Evolutionary conservation across 2,329 filamentous ascomycete species (phyloP).

Genomic region (Dryadomyces sulphureus): DNA sequence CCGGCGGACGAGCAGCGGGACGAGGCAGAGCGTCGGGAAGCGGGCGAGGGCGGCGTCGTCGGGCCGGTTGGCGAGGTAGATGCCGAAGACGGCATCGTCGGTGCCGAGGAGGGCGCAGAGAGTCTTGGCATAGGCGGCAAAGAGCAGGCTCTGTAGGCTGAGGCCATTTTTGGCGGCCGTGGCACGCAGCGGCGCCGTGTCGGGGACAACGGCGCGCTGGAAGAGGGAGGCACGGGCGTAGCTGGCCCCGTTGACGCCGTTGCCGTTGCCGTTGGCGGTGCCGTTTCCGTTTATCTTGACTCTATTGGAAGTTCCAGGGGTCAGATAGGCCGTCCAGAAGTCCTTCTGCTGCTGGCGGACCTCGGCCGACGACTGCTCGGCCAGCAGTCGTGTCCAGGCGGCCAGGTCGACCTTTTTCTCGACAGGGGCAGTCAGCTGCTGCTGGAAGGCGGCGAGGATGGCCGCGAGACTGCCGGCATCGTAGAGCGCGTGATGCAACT

Average conservation of each 20-base stretch:
- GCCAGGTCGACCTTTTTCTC: not conserved
- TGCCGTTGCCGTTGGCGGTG: too few species aligned
- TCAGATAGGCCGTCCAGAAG: constrained; percentile 30
- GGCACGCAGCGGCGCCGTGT: constrained; percentile 24
- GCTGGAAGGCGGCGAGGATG: constrained; percentile 33
- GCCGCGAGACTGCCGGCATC: constrained; percentile 65
- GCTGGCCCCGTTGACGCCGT: too few species aligned
- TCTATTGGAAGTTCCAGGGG: constrained; percentile 7
- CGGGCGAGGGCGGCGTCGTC: constrained; percentile 27
- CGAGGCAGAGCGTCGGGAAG: constrained; percentile 64
- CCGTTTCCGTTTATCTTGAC: not conserved
- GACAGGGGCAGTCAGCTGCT: constrained; percentile 9
- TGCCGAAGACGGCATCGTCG: constrained; percentile 49
- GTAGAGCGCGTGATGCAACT: constrained; percentile 77
- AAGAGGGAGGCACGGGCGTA: constrained; percentile 15
- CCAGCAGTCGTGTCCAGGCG: constrained; percentile 15
- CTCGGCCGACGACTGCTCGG: constrained; percentile 5
- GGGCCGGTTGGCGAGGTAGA: constrained; percentile 71
- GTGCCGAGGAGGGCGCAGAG: not conserved
- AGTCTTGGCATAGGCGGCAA: constrained; percentile 50
- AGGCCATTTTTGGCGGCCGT: constrained; percentile 34
- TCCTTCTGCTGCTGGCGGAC: constrained; percentile 6
- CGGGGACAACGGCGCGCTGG: constrained; percentile 28
- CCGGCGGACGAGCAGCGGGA: constrained; percentile 49
- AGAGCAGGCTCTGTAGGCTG: constrained; percentile 58